phyloP scores from a whole-genome alignment of 2,329 filamentous ascomycete species.

The Thermochaetoides dissita region DNA sequence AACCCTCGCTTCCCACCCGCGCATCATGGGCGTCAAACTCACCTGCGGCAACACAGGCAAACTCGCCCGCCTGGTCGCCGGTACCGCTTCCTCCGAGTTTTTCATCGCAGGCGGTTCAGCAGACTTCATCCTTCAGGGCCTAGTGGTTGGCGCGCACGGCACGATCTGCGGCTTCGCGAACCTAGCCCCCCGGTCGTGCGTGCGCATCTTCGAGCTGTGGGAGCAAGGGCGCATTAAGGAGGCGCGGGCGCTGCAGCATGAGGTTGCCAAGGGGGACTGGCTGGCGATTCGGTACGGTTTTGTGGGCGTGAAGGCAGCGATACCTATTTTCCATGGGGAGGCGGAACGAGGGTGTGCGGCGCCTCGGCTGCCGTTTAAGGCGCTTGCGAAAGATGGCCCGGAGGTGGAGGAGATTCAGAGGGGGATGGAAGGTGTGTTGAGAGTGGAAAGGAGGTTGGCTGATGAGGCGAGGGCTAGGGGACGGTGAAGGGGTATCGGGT shows the following conservation, averaged over 20 bases:
- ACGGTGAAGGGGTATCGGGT: neutral
- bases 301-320: conserved; percentile 32
- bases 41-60: conserved; percentile 47
- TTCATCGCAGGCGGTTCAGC: conserved; percentile 59
- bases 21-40: conserved; percentile 40
- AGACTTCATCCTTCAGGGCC: conserved; percentile 58
- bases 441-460: conserved; percentile 21
- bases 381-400: conserved; percentile 20
- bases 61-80: conserved; percentile 36
- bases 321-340: conserved; percentile 27
- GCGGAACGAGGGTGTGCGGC: conserved; percentile 20
- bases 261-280: conserved; percentile 33
- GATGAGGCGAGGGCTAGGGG: conserved; percentile 4
- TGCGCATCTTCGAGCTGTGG: conserved; percentile 46
- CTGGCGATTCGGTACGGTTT: conserved; percentile 34
- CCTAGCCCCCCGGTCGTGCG: conserved; percentile 47
- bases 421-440: conserved; percentile 17
- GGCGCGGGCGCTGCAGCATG: conserved; percentile 42
- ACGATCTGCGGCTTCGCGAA: conserved; percentile 61
- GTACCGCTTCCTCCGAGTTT: conserved; percentile 34
- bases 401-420: conserved; percentile 24
- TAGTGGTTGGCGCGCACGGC: conserved; percentile 56
- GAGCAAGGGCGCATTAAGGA: conserved; percentile 41
- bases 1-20: conserved; percentile 32
- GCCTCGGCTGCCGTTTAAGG: conserved; percentile 26